Evolutionary conservation across 2,329 filamentous ascomycete species (phyloP), one percentile per base, ranked within the genome.

Genomic region (Arthrobotrys iridis): DNA sequence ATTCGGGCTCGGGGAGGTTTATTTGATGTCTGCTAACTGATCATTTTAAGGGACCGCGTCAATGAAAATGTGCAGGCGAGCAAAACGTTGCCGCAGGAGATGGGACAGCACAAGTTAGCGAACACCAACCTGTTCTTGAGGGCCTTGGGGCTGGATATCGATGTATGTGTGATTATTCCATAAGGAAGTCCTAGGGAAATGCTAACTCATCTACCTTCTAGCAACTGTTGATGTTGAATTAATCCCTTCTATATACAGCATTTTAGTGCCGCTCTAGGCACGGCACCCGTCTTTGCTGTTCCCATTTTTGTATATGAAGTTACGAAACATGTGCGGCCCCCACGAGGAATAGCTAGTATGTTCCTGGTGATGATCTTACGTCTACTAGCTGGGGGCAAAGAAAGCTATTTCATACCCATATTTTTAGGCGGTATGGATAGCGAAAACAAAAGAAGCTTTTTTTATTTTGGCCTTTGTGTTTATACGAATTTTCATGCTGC

Each of bases 101-200:
- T 98, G 89, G 90, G 91, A 10, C 89, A 89, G 74, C 89, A 92
- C 81, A 90, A 94, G 73, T 85, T 97, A 70, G 90, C 91, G 71
- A 97, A 97, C 81, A 95, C 99, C 78, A 99, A 99, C 82, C 84
- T 99, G 66, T 99, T 99, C 83, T 97, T 99, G 93, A 91, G 93
- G 80, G 95, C 94, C 66, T 97, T 99, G 83, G 95, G 95, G n/a
- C 86, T 99, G 81, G 95, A 99, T 84, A 95, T 99, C 58, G 95
- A 97, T 40, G 70, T 74, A 60, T 48, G 78, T 60, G 8, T 22
- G 10, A 15, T 22, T 18, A 8, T 8, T 30, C 13, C n/a, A 5
- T n/a, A 11, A 41, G 13, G 11, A 37, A 18, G 6, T 30, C 3
- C 46, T 15, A 35, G 5, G 18, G 11, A 20, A 24, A 26, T 65